Conservation (phyloP, 208 protist species). For the Vickermania ingenoplastis region DNA sequence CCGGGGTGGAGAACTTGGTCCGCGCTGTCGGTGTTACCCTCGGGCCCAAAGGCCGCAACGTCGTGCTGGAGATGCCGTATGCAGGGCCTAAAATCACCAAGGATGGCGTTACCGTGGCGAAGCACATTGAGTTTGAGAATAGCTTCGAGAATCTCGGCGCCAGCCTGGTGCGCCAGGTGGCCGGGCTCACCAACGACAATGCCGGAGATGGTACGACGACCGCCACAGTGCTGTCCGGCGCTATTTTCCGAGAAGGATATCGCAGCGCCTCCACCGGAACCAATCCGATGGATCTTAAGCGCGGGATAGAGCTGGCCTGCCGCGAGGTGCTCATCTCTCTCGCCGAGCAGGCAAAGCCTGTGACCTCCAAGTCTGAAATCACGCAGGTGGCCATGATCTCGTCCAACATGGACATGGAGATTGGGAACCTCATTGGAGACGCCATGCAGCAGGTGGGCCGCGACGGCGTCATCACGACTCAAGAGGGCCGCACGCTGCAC, state of each 20-base stretch:
- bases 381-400: conserved; percentile 99
- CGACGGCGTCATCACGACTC: conserved; percentile 99
- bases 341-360: conserved; percentile 88
- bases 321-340: conserved; percentile 89
- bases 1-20: conserved; percentile 95
- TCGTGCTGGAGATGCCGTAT: conserved; percentile 98
- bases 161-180: conserved; percentile 93
- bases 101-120: conserved; percentile 99
- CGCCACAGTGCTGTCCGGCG: conserved; percentile 96
- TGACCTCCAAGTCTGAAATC: conserved; percentile 97
- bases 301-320: conserved; percentile 98
- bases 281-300: conserved; percentile 99
- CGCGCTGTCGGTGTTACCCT: conserved; percentile 97
- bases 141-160: conserved; percentile 98
- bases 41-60: conserved; percentile 98
- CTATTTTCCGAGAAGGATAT: conserved; percentile 97
- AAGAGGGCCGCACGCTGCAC: conserved; percentile 97
- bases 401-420: conserved; percentile 98
- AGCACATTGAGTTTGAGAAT: conserved; percentile 98
- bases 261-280: conserved; percentile 97
- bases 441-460: conserved; percentile 99
- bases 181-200: conserved; percentile 96
- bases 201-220: conserved; percentile 99
- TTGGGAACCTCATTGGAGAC: conserved; percentile 98
- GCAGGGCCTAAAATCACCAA: conserved; percentile 99